These are phyloP conservation scores for Acer negundo DNA, from an alignment of 345 rosid species.

Conservation along the genomic window DNA sequence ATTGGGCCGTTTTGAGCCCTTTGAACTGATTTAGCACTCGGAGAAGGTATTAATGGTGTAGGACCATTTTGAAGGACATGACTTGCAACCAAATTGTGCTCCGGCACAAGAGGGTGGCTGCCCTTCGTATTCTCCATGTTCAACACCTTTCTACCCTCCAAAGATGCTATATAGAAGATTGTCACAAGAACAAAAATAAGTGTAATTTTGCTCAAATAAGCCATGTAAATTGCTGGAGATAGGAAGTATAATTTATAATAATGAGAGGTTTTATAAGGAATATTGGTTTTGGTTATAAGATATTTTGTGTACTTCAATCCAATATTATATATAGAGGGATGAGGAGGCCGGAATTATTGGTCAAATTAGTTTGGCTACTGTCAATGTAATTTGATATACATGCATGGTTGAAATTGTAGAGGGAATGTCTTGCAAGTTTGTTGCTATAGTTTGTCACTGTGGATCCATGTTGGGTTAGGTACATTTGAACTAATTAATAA, in stretches of 20 bases:
- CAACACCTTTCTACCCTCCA: slow-evolving; percentile 10
- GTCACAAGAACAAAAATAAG: slow-evolving; percentile 5
- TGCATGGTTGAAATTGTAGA: background rate
- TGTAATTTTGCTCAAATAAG: background rate
- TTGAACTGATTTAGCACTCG: background rate
- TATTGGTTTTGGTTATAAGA: background rate
- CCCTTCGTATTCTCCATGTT: background rate
- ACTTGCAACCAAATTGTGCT: background rate
- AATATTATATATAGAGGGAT: background rate
- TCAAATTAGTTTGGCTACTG: slow-evolving; percentile 1
- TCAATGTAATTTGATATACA: background rate
- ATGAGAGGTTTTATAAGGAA: background rate
- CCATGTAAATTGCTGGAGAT: slow-evolving; percentile 6
- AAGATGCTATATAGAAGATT: background rate
- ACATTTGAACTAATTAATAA: background rate
- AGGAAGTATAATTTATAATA: background rate
- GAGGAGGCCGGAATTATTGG: background rate
- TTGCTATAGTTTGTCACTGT: background rate
- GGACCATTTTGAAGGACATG: background rate
- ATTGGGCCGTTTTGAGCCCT: background rate
- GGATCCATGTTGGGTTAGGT: background rate
- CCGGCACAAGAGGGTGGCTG: background rate
- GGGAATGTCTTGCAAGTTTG: background rate
- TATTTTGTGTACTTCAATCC: no score
- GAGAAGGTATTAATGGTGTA: background rate